These are phyloP conservation scores for Tolypocladium inflatum DNA, from an alignment of 2,329 filamentous ascomycete species.

Conservation along the genomic window DNA sequence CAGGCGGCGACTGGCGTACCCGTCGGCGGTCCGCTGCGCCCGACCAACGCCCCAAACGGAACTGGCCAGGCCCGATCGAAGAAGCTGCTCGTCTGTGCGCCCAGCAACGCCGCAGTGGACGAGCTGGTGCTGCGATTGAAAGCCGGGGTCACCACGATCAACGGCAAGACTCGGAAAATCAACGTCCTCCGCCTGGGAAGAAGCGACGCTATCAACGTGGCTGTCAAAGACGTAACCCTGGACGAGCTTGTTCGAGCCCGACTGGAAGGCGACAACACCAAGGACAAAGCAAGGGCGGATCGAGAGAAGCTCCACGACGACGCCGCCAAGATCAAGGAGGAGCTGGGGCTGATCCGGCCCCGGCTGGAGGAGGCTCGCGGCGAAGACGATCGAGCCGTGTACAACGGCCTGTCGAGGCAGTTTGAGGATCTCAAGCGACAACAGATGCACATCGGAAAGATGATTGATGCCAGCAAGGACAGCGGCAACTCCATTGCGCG, in stretches of 20 bases:
- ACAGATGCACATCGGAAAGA: conserved; percentile 62
- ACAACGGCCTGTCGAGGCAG: conserved; percentile 58
- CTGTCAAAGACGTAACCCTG: conserved; percentile 83
- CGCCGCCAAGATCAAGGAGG: conserved; percentile 62
- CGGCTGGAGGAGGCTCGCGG: conserved; percentile 59
- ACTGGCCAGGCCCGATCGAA: conserved; percentile 39
- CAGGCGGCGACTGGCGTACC: conserved; percentile 22
- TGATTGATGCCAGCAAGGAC: conserved; percentile 82
- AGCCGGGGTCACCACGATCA: conserved; percentile 68
- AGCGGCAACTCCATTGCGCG: conserved; percentile 72
- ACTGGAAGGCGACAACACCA: conserved; percentile 51
- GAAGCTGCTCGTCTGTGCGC: conserved; percentile 93
- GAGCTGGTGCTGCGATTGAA: conserved; percentile 92
- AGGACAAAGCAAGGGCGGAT: conserved; percentile 45
- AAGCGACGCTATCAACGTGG: conserved; percentile 83
- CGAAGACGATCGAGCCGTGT: conserved; percentile 35
- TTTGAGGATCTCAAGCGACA: conserved; percentile 70
- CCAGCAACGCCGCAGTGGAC: conserved; percentile 95
- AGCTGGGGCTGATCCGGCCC: conserved; percentile 61
- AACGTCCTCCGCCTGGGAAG: conserved; percentile 85
- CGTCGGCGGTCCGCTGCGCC: conserved; percentile 19
- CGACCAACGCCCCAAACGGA: conserved; percentile 9
- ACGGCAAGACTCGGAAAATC: conserved; percentile 64
- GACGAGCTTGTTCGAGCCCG: conserved; percentile 80
- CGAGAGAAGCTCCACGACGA: conserved; percentile 54